A percentile compares a stretch with the other conserved stretches of the same genome.
These are phyloP conservation scores for Lactuca sativa DNA, from an alignment of 129 eudicot genomes.

Conservation along the genomic window DNA sequence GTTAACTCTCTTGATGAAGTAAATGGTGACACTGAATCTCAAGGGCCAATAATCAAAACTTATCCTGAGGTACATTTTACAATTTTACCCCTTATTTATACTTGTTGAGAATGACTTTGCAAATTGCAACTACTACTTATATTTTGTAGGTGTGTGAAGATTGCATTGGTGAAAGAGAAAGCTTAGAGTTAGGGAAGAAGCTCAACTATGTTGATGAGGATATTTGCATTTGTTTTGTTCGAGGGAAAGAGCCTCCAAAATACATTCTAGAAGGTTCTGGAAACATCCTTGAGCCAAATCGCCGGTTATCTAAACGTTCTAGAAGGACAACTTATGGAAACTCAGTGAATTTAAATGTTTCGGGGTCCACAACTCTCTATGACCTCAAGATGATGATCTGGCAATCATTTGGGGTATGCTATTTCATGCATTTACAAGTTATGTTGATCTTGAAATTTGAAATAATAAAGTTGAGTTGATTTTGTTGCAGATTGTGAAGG, in stretches of 20 bases:
- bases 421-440: slow-evolving; percentile 3
- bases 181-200: slow-evolving; percentile 73
- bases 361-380: slow-evolving; percentile 85
- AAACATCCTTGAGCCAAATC: slow-evolving; percentile 68
- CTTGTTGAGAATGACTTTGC: not conserved
- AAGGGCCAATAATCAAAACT: slow-evolving; percentile 58
- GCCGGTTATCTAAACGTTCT: slow-evolving; percentile 94
- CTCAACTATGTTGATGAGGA: slow-evolving; percentile 80
- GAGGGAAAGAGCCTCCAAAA: slow-evolving; percentile 94
- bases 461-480: not conserved
- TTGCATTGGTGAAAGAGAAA: slow-evolving; percentile 95
- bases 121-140: no score
- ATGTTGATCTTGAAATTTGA: no score
- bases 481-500: slow-evolving; percentile 86
- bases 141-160: slow-evolving; percentile 77
- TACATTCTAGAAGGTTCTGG: slow-evolving; percentile 84
- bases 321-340: slow-evolving; percentile 77
- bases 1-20: slow-evolving; percentile 44
- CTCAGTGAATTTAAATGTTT: slow-evolving; percentile 76
- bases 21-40: slow-evolving; percentile 50
- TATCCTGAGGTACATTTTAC: slow-evolving; percentile 59
- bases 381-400: slow-evolving; percentile 99
- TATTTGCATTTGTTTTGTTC: slow-evolving; percentile 77
- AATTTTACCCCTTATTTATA: no score
- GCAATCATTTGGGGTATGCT: slow-evolving; percentile 96